Base-by-base conservation (phyloP, 1,284 basidiomycete species). In the Singerocomus inundabilis region DNA sequence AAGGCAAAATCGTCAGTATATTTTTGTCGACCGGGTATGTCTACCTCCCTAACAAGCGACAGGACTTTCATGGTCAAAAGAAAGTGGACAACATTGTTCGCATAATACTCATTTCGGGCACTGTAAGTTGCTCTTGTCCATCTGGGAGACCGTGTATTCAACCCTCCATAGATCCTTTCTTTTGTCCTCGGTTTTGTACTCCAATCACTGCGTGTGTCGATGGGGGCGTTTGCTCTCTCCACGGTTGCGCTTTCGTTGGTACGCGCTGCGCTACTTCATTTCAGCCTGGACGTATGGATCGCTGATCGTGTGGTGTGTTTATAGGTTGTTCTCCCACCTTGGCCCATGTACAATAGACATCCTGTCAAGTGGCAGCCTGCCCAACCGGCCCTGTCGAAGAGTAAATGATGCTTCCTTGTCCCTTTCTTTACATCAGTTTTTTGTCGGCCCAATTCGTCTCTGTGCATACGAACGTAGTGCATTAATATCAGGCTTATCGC, bases 31-130 rank as follows among this genome's bases (percentile, higher is more conserved):
- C 64, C 67, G 21, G 50, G 56, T 32, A 58, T 57, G 9, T 43
- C 0, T 1, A 7, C 16, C 6, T 46, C 9, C 41, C 48, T 54
- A 26, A 50, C 31, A 6, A 1, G 38, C 10, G 10, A 15, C 48
- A 90, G 87, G 88, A 90, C 63, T 90, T 88, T 67, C 77, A 81
- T 57, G 87, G 87, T 1, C 87, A 90, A 62, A 78, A 76, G 53
- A 62, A 71, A 24, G 80, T 79, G 0, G 87, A 89, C 52, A 60
- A 70, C 44, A 71, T 85, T 28, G 61, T 74, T 30, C 75, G 74
- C 28, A 61, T 78, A 50, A 72, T 71, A 66, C 65, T 79, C 30
- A 64, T 74, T 31, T 54, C 53, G 11, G 63, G 71, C 29, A 75
- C 76, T n/a, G 76, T 78, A 50, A 59, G 77, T 69, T 16, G 7